Percentiles rank a stretch among this genome's conserved stretches.
Evolutionary conservation across 164 flowering plant genomes (phyloP).

Genomic region (Piper longum): DNA sequence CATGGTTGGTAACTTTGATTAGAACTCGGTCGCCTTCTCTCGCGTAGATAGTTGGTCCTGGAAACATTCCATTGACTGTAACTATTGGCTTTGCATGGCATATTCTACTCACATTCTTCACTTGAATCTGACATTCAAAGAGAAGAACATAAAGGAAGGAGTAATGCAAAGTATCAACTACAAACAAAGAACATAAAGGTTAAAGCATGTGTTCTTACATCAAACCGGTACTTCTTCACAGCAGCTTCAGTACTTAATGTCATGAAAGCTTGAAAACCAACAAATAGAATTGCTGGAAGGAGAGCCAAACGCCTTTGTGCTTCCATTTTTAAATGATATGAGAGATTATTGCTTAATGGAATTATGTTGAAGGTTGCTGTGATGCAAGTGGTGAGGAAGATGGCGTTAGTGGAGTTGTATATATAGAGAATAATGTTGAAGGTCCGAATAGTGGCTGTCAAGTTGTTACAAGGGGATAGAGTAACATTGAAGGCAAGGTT

Average conservation of each 20-base stretch:
- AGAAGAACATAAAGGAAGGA: not conserved
- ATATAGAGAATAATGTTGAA: no score
- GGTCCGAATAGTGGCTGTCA: no score
- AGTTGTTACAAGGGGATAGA: no score
- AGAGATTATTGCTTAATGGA: no score
- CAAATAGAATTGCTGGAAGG: slow-evolving; percentile 1
- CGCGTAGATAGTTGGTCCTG: slow-evolving; percentile 51
- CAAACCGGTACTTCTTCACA: slow-evolving; percentile 29
- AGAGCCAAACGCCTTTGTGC: not conserved
- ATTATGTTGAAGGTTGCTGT: no score
- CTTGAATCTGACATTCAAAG: slow-evolving; percentile 27
- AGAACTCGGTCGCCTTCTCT: slow-evolving; percentile 43
- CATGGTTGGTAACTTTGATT: slow-evolving; percentile 41
- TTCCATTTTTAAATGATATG: not conserved
- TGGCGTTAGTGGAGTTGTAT: no score
- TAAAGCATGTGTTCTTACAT: slow-evolving; percentile 17
- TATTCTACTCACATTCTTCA: slow-evolving; percentile 42
- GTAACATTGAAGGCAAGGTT: slow-evolving; percentile 7
- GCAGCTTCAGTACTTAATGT: slow-evolving; percentile 20
- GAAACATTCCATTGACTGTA: slow-evolving; percentile 54
- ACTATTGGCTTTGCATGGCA: slow-evolving; percentile 52
- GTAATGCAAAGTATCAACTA: no score
- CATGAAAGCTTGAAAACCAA: slow-evolving; percentile 10
- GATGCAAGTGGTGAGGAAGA: no score
- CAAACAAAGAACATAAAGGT: no score